phyloP scores from a whole-genome alignment of 495 filamentous ascomycete genomes.

The Aspergillus mulundensis region DNA sequence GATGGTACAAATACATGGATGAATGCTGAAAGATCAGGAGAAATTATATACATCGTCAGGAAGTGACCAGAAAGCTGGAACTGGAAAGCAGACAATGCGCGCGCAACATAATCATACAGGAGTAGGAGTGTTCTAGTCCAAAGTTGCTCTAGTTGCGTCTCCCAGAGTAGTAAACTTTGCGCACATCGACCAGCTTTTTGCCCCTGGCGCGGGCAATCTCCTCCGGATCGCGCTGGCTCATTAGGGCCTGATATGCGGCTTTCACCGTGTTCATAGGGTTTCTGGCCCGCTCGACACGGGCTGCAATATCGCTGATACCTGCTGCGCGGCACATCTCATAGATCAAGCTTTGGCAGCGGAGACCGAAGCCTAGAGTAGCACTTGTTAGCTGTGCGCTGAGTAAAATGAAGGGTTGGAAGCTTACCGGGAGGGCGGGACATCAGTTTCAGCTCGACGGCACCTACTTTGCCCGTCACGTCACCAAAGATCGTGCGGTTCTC shows the following conservation, averaged over 20 bases:
- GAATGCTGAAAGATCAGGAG: constrained; percentile 16
- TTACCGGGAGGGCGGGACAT: constrained; percentile 82
- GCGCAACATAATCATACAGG: constrained; percentile 19
- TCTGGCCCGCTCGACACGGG: constrained; percentile 67
- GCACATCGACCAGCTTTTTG: constrained; percentile 90
- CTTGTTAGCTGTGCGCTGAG: constrained; percentile 10
- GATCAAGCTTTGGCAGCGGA: constrained; percentile 84
- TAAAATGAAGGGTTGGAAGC: constrained; percentile 19
- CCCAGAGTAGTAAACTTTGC: constrained; percentile 96
- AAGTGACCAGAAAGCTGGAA: constrained; percentile 16
- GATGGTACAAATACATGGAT: constrained; percentile 22
- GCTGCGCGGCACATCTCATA: constrained; percentile 84
- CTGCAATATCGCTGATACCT: constrained; percentile 82
- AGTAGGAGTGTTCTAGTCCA: constrained; percentile 15
- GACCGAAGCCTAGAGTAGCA: constrained; percentile 75
- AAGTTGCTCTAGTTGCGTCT: constrained; percentile 23
- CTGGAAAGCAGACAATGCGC: not conserved
- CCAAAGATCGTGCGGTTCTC: constrained; percentile 90
- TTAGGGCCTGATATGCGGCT: constrained; percentile 76
- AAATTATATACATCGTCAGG: constrained; percentile 40
- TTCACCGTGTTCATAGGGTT: constrained; percentile 98
- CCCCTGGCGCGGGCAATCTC: constrained; percentile 81
- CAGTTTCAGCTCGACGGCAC: constrained; percentile 75
- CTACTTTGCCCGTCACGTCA: constrained; percentile 76
- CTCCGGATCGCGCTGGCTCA: constrained; percentile 79